A percentile compares a stretch with the other conserved stretches of the same genome.
Conservation (phyloP, 2,329 filamentous ascomycete species). For the Dactylonectria estremocensis region DNA sequence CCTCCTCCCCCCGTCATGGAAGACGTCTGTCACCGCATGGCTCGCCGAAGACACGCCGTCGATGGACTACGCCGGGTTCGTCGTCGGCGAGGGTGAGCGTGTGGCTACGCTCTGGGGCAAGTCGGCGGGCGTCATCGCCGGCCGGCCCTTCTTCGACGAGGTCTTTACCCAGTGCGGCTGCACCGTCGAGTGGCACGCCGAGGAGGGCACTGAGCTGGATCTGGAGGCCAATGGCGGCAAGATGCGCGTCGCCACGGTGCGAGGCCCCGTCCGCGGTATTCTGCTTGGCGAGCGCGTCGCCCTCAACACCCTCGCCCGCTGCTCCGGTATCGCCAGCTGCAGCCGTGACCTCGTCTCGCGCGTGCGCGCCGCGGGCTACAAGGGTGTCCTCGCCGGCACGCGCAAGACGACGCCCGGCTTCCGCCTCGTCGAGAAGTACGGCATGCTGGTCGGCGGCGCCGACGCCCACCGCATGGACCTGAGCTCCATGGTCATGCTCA, state of each 20-base stretch:
- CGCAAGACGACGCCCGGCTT: conserved; percentile 98
- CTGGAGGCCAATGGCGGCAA: conserved; percentile 66
- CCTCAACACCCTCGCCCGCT: conserved; percentile 90
- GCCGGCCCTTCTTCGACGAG: conserved; percentile 95
- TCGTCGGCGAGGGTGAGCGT: conserved; percentile 81
- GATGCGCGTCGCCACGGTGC: conserved; percentile 82
- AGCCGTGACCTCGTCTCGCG: conserved; percentile 69
- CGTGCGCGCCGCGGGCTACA: conserved; percentile 79
- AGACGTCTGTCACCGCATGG: conserved; percentile 85
- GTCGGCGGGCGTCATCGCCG: conserved; percentile 86
- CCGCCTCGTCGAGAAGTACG: conserved; percentile 96
- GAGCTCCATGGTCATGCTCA: conserved; percentile 97
- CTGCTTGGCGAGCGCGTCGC: conserved; percentile 95
- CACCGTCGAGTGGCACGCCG: conserved; percentile 88
- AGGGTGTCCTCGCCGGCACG: conserved; percentile 90
- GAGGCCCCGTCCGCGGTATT: conserved; percentile 83
- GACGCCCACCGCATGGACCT: conserved; percentile 94
- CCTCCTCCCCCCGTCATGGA: conserved; percentile 89
- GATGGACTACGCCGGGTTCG: conserved; percentile 97
- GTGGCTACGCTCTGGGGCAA: conserved; percentile 79
- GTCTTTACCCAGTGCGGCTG: conserved; percentile 93
- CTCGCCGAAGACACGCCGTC: conserved; percentile 96
- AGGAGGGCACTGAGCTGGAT: conserved; percentile 80
- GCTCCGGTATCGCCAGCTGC: conserved; percentile 89
- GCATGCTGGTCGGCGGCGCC: conserved; percentile 93